Conservation (phyloP, 2,329 filamentous ascomycete species). For the Huntiella savannae region DNA sequence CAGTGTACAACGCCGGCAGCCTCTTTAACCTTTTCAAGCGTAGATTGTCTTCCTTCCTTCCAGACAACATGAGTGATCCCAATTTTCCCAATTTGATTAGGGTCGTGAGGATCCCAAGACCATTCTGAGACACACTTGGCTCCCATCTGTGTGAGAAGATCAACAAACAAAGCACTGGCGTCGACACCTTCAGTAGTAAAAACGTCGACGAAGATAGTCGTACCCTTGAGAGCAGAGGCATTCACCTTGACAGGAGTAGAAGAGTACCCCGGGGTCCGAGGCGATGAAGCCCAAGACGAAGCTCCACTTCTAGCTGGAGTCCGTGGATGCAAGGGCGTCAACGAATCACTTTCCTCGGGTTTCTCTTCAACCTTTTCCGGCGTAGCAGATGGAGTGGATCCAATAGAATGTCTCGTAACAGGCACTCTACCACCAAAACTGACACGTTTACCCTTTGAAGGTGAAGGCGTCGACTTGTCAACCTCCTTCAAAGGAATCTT, state of each 20-base stretch:
- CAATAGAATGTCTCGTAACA: slow-evolving; percentile 7
- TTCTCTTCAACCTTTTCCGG: too few species aligned
- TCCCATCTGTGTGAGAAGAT: slow-evolving; percentile 63
- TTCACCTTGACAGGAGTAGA: slow-evolving; percentile 25
- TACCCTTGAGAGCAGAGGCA: slow-evolving; percentile 40
- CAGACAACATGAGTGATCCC: slow-evolving; percentile 79
- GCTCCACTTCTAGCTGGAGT: slow-evolving; percentile 25
- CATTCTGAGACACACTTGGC: slow-evolving; percentile 60
- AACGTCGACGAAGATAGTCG: slow-evolving; percentile 67
- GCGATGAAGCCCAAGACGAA: slow-evolving; percentile 18
- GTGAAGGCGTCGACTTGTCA: slow-evolving; percentile 33
- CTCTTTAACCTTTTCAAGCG: slow-evolving; percentile 60
- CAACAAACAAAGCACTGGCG: slow-evolving; percentile 62
- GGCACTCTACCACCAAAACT: slow-evolving; percentile 9
- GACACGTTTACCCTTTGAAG: slow-evolving; percentile 25
- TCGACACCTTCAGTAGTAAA: slow-evolving; percentile 66
- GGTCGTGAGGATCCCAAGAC: slow-evolving; percentile 32
- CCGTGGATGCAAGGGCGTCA: slow-evolving; percentile 12
- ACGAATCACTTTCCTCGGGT: slow-evolving; percentile 10
- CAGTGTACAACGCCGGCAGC: slow-evolving; percentile 60
- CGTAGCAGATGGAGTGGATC: slow-evolving; percentile 11
- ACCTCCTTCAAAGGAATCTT: slow-evolving; percentile 59
- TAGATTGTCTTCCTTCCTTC: slow-evolving; percentile 68
- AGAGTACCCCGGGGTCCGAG: slow-evolving; percentile 15
- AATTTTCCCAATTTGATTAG: slow-evolving; percentile 29